Evolutionary conservation across 192 early-diverging fungal species (phyloP).

Genomic region (Backusella morwellensis): DNA sequence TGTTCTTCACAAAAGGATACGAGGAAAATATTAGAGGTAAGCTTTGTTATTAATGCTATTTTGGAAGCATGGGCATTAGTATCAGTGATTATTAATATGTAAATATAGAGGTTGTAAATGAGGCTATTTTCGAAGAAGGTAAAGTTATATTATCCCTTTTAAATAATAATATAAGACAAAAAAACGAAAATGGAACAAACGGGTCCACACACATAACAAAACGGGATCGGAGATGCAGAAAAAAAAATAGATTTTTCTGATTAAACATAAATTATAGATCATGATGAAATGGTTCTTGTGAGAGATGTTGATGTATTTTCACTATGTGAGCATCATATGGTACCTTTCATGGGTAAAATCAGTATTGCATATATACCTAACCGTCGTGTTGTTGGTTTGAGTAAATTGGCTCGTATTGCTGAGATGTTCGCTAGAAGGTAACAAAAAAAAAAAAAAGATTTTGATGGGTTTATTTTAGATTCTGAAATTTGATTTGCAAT

Average conservation of each 20-base stretch:
- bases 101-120: slow-evolving; percentile 78
- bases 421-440: slow-evolving; percentile 91
- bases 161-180: not conserved
- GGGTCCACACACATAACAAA: not conserved
- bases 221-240: not conserved
- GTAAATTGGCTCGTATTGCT: slow-evolving; percentile 96
- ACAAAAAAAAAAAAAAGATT: not conserved
- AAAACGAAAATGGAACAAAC: not conserved
- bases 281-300: slow-evolving; percentile 99
- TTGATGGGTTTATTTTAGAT: not conserved
- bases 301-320: slow-evolving; percentile 95
- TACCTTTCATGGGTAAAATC: slow-evolving; percentile 97
- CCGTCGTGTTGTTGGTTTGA: slow-evolving; percentile 90
- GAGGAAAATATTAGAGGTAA: slow-evolving; percentile 80
- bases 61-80: not conserved
- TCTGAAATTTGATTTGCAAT: not conserved
- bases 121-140: slow-evolving; percentile 95
- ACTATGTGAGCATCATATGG: slow-evolving; percentile 98
- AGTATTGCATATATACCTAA: slow-evolving; percentile 97
- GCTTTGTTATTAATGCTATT: not conserved
- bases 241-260: slow-evolving; percentile 11
- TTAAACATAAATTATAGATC: slow-evolving; percentile 53
- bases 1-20: slow-evolving; percentile 99
- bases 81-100: not conserved
- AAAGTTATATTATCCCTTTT: not conserved